Base-by-base conservation (phyloP, 2,329 filamentous ascomycete species). In the Claviceps paspali region DNA sequence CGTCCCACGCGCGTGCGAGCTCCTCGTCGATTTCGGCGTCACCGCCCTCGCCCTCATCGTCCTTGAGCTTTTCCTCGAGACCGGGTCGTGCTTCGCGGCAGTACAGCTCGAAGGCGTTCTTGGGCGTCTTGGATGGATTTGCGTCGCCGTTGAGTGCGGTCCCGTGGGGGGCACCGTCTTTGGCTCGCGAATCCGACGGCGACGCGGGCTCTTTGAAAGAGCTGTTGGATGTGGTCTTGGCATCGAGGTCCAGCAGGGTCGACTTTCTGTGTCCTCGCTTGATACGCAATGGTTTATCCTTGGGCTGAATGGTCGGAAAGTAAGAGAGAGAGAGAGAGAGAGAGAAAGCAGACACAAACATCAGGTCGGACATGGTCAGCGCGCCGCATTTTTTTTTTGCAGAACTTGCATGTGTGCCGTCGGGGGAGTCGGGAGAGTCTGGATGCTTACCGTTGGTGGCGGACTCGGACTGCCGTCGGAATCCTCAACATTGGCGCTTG, bases 401-500 rank as follows among this genome's bases (percentile, higher is more conserved):
- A n/a, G n/a, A n/a, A n/a, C n/a, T n/a, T n/a, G n/a, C n/a, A n/a
- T n/a, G 21, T 22, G 5, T 22, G 21, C 8, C 21, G 21, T 22
- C 21, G 8, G 10, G 8, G 28, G 28, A 29, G 28, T 15, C 19
- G 23, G 14, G 27, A n/a, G 8, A 32, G 30, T 22, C 4, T 32
- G 22, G 12, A 24, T 15, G 22, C 73, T 46, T 73, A 82, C 79
- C 49, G 82, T 85, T 30, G 81, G 80, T 18, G 81, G 81, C n/a
- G 81, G 80, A 51, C 79, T 84, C 6, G 79, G 80, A 53, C 79
- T 84, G 49, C 79, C 78, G 49, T 87, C 82, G 8, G 80, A 84
- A 54, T 87, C 79, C 54, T 83, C 77, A 33, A 82, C 77, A 47
- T 80, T 80, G 47, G 75, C 68, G 56, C 79, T 81, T 14, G 81